Conservation (phyloP, 352 stramenopile genomes). For the Thraustochytrium striatum region DNA sequence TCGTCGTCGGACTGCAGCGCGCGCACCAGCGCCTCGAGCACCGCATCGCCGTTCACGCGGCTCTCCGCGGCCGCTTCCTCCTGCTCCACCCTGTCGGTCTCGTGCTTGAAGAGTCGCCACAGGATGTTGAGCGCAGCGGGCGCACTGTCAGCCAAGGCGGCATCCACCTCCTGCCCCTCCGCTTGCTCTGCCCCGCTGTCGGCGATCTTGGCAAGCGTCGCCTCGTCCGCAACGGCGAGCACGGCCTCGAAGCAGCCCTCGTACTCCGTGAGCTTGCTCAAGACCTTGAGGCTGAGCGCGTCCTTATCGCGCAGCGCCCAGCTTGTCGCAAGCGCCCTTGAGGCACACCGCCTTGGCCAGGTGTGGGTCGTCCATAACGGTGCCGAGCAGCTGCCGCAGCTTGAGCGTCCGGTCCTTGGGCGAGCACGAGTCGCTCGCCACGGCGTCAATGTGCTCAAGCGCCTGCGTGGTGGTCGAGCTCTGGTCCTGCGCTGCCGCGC, state of each 20-base stretch:
- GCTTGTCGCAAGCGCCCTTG: conserved; percentile 16
- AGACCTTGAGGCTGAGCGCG: conserved; percentile 26
- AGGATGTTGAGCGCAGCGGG: conserved; percentile 26
- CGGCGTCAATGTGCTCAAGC: conserved; percentile 1
- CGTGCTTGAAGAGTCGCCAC: not conserved
- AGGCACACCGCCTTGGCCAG: not conserved
- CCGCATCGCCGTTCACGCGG: not conserved
- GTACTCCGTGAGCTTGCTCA: conserved; percentile 37
- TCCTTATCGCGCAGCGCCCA: conserved; percentile 22
- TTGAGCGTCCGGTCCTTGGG: not conserved
- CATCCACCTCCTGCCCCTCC: no score
- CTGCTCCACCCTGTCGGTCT: no score
- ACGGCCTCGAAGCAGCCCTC: conserved; percentile 31
- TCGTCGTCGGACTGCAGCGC: conserved; percentile 5
- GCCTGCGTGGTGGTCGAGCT: conserved; percentile 27
- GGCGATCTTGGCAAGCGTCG: not conserved
- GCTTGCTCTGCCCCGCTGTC: not conserved
- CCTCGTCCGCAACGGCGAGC: not conserved
- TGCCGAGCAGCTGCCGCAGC: conserved; percentile 36
- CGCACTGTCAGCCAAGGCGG: no score
- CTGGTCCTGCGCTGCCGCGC: not conserved
- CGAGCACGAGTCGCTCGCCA: not conserved
- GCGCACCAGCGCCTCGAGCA: not conserved
- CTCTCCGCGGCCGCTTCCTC: not conserved
- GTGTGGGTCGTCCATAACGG: conserved; percentile 26